Base-by-base conservation (phyloP, 2,329 filamentous ascomycete species). In the Ophiostoma triangulosporum region DNA sequence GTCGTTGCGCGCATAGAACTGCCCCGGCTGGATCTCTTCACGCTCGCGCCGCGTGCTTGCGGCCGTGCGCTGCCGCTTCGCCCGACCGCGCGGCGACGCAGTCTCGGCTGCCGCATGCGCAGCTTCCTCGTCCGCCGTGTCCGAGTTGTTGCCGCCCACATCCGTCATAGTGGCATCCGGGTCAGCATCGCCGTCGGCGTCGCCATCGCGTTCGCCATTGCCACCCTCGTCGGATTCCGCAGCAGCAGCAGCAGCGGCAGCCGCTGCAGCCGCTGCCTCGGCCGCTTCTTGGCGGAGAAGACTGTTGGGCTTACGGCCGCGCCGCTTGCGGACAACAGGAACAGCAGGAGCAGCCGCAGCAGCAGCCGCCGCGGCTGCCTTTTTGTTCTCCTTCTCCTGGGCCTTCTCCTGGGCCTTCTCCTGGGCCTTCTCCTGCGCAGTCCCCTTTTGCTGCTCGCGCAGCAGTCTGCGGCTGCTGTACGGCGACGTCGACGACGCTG, bases 11-110 rank as follows among this genome's bases (percentile, higher is more conserved):
- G 45, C 4, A 43, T 70, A 67, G 53, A 71, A 70, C 55, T 67
- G 70, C 57, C 62, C 62, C 14, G 65, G 66, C 15, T 70, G 68
- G 11, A 73, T 69, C 60, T 75, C 31, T 20, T 33, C 46, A 12
- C 59, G 51, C 4, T 43, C 8, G 48, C 40, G 40, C 40, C 35
- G 48, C 31, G 32, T 31, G 17, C 9, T 17, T 15, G 43, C 43
- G 17, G 26, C 26, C 12, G 15, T 57, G 43, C 65, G 20, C 54
- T 50, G 45, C 60, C 58, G 40, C 60, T 60, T 43, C 58, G 59
- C n/a, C 11, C 22, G 45, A 15, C 29, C 33, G 4, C 48, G 50
- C 4, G 48, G 40, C 12, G 43, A 29, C 24, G 15, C 43, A 12
- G 32, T 50, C 59, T 61, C 22, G 52, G 60, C 9, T 57, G 58